Percentiles rank a stretch among this genome's conserved stretches.
These are phyloP conservation scores for Colletotrichum sp. DNA, from an alignment of 2,329 filamentous ascomycete species.

Conservation along the genomic window DNA sequence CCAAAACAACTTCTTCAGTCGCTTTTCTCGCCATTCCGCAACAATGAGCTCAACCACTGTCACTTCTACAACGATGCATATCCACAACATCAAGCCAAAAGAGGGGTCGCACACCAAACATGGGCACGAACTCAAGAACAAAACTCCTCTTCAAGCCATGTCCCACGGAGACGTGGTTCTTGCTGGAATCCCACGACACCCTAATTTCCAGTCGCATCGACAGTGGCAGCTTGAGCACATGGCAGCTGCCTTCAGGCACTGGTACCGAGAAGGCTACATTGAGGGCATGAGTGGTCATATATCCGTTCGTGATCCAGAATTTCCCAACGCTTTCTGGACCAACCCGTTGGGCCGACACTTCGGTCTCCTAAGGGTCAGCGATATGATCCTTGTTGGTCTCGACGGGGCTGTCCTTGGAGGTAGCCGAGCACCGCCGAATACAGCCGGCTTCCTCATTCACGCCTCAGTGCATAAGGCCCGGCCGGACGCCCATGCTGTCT, in stretches of 20 bases:
- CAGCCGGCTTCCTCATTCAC: constrained; percentile 74
- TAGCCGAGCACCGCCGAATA: constrained; percentile 66
- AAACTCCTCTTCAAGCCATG: constrained; percentile 39
- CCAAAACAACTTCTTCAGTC: neutral
- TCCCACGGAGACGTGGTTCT: constrained; percentile 35
- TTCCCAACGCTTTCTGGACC: constrained; percentile 68
- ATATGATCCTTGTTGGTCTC: constrained; percentile 71
- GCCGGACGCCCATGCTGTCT: constrained; percentile 69
- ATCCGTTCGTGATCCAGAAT: constrained; percentile 67
- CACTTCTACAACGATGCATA: neutral
- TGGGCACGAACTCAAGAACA: constrained; percentile 22
- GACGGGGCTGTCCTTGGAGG: constrained; percentile 67
- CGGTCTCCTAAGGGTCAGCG: constrained; percentile 66
- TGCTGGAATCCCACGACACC: constrained; percentile 38
- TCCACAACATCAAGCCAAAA: constrained; percentile 4
- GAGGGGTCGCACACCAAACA: constrained; percentile 22
- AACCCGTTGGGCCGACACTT: constrained; percentile 72
- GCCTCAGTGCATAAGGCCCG: constrained; percentile 69
- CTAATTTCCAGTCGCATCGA: constrained; percentile 45
- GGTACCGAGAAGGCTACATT: constrained; percentile 67
- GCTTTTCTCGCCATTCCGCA: neutral
- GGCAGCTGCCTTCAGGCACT: constrained; percentile 71
- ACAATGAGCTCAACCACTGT: neutral
- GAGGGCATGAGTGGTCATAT: constrained; percentile 76
- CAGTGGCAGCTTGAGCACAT: constrained; percentile 62